These are phyloP conservation scores for Trypethelium eluteriae DNA, from an alignment of 495 filamentous ascomycete species.

Conservation along the genomic window DNA sequence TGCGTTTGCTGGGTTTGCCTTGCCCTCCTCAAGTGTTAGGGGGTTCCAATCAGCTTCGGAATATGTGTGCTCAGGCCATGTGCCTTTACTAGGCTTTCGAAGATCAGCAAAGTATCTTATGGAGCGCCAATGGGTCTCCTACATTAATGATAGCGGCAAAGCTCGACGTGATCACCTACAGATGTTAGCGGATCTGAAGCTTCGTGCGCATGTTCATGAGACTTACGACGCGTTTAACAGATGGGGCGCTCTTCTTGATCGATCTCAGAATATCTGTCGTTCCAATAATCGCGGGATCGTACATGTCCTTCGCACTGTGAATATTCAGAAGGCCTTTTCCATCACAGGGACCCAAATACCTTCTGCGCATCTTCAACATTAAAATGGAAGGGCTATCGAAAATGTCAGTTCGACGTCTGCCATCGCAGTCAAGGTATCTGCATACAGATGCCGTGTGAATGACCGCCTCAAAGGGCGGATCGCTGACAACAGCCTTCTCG, in stretches of 20 bases:
- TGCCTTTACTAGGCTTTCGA: constrained; percentile 43
- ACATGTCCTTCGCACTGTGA: constrained; percentile 48
- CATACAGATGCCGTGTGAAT: constrained; percentile 67
- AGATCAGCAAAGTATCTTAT: constrained; percentile 83
- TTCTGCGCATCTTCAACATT: constrained; percentile 60
- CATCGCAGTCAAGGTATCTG: neutral
- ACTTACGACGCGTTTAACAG: constrained; percentile 62
- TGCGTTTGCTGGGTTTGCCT: constrained; percentile 46
- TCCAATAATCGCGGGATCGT: constrained; percentile 79
- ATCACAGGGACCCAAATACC: constrained; percentile 6
- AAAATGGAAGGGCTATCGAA: constrained; percentile 60
- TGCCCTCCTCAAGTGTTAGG: constrained; percentile 60
- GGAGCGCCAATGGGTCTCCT: constrained; percentile 33
- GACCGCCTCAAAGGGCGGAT: constrained; percentile 73
- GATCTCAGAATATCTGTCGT: constrained; percentile 73
- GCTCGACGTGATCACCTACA: constrained; percentile 6
- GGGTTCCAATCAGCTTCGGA: constrained; percentile 79
- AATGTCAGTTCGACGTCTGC: neutral
- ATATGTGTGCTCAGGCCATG: constrained; percentile 51
- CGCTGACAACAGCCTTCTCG: constrained; percentile 56
- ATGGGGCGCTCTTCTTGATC: constrained; percentile 64
- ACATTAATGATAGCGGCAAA: constrained; percentile 4
- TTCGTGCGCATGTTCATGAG: constrained; percentile 4
- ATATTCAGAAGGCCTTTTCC: neutral
- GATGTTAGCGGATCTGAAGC: neutral